These are phyloP conservation scores for Pleurotus pulmonarius DNA, from an alignment of 768 basidiomycete species.

Conservation along the genomic window DNA sequence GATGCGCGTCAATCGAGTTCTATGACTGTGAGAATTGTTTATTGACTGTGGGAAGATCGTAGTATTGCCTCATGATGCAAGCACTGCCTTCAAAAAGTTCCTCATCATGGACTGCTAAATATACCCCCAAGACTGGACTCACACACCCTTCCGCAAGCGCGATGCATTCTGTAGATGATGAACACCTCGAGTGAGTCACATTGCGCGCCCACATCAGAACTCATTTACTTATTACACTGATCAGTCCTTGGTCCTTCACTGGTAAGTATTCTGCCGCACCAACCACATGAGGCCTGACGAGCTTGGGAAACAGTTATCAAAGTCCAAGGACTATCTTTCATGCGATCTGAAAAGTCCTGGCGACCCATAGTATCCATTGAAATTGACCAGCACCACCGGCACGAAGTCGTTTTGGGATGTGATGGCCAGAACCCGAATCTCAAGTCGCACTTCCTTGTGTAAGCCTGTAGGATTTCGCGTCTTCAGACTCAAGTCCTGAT, in stretches of 20 bases:
- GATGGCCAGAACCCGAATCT: slow-evolving; percentile 73
- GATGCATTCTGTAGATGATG: too few species aligned
- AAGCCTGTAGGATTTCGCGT: slow-evolving; percentile 18
- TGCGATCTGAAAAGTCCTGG: slow-evolving; percentile 65
- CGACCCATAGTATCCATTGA: slow-evolving; percentile 60
- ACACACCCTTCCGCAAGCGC: too few species aligned
- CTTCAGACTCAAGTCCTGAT: neutral
- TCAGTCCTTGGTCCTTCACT: slow-evolving; percentile 4
- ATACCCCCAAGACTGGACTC: too few species aligned
- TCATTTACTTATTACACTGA: neutral
- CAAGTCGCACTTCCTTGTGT: slow-evolving; percentile 53
- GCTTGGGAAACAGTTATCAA: slow-evolving; percentile 28
- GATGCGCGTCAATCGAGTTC: neutral
- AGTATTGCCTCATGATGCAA: neutral
- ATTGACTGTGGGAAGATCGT: neutral
- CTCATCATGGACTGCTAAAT: too few species aligned
- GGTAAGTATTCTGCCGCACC: neutral
- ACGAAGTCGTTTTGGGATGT: slow-evolving; percentile 57
- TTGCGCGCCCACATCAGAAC: too few species aligned
- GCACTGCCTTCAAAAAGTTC: neutral
- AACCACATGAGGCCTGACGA: too few species aligned
- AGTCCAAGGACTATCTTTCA: slow-evolving; percentile 38
- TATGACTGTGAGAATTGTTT: neutral
- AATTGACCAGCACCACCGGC: slow-evolving; percentile 44
- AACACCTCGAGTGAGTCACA: too few species aligned